Evolutionary conservation across 805 yeast species (phyloP), one percentile per base, ranked within the genome.

Genomic region (Suhomyces faveliae): DNA sequence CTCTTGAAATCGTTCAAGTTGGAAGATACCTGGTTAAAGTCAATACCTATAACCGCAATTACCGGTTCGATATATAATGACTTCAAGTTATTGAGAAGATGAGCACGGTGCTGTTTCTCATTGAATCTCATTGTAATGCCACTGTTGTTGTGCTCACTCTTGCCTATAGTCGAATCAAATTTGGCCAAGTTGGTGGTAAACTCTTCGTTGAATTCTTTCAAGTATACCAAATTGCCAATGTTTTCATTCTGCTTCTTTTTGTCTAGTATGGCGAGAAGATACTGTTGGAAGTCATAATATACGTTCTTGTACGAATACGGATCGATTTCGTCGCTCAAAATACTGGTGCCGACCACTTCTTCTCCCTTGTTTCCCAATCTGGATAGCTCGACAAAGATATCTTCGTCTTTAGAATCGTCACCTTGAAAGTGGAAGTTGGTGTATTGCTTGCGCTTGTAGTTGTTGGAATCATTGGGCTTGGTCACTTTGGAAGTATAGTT

Each of bases 1-100:
- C 52, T 48, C 40, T 54, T 57, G 47, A 47, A 56, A 50, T 62
- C 66, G 35, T 48, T 40, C 5, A 67, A 53, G 51, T 71, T 72
- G n/a, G 69, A 54, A 10, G 67, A 54, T 13, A 64, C 58, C 22
- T 64, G 65, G 23, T 59, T 51, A 51, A 59, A 67, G 46, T 62
- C 62, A 48, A 62, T 52, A 22, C 63, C 63, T 47, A 63, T 54
- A 43, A 64, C 57, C 21, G 74, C 77, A 45, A 72, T 57, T 42
- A 71, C 61, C 7, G 75, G 76, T 42, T 72, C 75, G 13, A 71
- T 53, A 52, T 63, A 73, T 40, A 70, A 64, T 46, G 64, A 63
- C 39, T 60, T 61, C 48, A 73, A 61, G 48, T 66, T 62, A 40
- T 61, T 68, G 53, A 68, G 56, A 37, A 73, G 54, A 44, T 63